These are phyloP conservation scores for Ustilago lituana DNA, from an alignment of 1,284 basidiomycete species.

Conservation along the genomic window DNA sequence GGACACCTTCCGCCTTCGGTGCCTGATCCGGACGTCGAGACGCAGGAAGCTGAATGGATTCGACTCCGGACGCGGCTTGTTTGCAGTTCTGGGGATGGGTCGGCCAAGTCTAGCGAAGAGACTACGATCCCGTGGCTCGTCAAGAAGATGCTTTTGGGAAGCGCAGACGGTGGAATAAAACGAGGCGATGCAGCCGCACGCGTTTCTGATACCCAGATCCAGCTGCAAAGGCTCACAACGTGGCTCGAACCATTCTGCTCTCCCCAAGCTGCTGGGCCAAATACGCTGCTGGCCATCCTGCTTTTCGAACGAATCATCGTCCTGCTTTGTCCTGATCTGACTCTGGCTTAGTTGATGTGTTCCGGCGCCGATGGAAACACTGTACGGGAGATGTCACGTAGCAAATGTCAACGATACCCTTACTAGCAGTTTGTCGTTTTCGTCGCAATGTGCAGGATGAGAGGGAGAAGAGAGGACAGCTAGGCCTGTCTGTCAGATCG, in stretches of 20 bases:
- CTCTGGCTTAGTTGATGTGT: conserved; percentile 9
- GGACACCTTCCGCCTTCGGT: conserved; percentile 43
- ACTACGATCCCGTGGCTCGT: conserved; percentile 2
- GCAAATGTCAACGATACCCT: conserved; percentile 15
- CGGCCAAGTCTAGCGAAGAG: background rate
- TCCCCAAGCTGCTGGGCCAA: conserved; percentile 45
- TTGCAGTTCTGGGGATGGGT: background rate
- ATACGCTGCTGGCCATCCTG: conserved; percentile 45
- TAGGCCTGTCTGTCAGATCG: too few species aligned
- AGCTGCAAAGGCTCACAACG: conserved; percentile 26
- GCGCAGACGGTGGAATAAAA: conserved; percentile 3
- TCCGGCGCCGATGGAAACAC: too few species aligned
- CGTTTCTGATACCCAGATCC: conserved; percentile 15
- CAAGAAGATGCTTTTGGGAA: conserved; percentile 31
- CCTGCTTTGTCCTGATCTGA: conserved; percentile 35
- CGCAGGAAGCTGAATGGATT: conserved; percentile 37
- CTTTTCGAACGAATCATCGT: conserved; percentile 44
- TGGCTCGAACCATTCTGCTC: conserved; percentile 47
- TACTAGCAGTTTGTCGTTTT: too few species aligned
- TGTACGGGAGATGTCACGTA: too few species aligned
- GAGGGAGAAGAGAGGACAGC: too few species aligned
- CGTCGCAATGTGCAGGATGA: too few species aligned
- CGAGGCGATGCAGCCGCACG: conserved; percentile 7
- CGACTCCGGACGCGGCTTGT: conserved; percentile 32
- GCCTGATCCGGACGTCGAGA: conserved; percentile 30